Base-by-base conservation (phyloP, 2,329 filamentous ascomycete species). In the Endoconidiophora laricicola region DNA sequence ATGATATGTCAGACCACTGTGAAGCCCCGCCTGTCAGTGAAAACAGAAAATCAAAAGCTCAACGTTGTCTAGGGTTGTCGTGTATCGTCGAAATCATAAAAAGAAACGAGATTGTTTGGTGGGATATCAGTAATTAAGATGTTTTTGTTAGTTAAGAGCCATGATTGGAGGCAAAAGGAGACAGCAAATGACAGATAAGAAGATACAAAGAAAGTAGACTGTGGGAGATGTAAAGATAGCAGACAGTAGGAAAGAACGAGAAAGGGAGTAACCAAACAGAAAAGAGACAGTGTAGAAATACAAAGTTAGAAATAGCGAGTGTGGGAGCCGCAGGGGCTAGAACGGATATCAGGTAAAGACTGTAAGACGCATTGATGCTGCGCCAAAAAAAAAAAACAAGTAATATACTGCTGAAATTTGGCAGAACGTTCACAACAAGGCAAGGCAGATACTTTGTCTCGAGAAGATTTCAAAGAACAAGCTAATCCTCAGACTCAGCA, bases 311-410 rank as follows among this genome's bases (percentile, higher is more conserved):
- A 23, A 37, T 39, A 52, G 36, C n/a, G 41, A 45, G 33, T 12
- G 41, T 48, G 12, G 36, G 33, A 14, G 50, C 41, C 33, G 16
- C 18, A 38, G 18, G 9, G 24, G n/a, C 23, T 36, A 26, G 6
- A 22, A 44, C 20, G 43, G 43, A 43, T 51, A 51, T 51, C 49
- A 51, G 49, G 38, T 51, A 51, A 46, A 46, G 44, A 49, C 47
- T 43, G 47, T 24, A 14, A 37, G 44, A 46, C 37, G 23, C 3
- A 24, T 26, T 40, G n/a, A 42, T 36, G 20, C 24, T 22, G 33
- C 40, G 40, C 47, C 47, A 20, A 9, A 37, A 22, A 20, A 9
- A 37, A 22, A 38, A 29, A 18, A 23, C 26, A 36, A 33, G 10
- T n/a, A 49, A 4, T 10, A 44, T 29, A n/a, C 36, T 20, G 7